Conservation (phyloP, 1,284 basidiomycete species). For the Boletus holoroseus region DNA sequence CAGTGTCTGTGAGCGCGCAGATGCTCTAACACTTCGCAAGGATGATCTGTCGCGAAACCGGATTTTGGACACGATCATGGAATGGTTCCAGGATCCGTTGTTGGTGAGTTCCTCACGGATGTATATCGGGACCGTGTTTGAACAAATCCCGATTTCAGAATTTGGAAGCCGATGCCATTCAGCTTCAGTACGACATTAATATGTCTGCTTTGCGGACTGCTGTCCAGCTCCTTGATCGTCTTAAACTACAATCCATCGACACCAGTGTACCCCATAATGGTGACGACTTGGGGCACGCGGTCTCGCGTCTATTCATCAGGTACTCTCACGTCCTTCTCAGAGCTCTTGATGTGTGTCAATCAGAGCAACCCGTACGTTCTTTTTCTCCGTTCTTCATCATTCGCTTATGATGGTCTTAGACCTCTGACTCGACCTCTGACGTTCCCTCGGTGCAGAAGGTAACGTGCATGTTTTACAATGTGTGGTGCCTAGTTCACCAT, state of each 20-base stretch:
- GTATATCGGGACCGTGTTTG: not conserved
- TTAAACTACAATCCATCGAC: slow-evolving; percentile 64
- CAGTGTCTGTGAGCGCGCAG: slow-evolving; percentile 56
- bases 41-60: slow-evolving; percentile 63
- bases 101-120: slow-evolving; percentile 36
- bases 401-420: slow-evolving; percentile 30
- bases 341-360: slow-evolving; percentile 50
- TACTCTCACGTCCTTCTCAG: slow-evolving; percentile 66
- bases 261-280: slow-evolving; percentile 45
- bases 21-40: slow-evolving; percentile 59
- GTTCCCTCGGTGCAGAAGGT: slow-evolving; percentile 49
- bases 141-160: slow-evolving; percentile 19
- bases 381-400: not conserved
- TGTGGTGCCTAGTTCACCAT: slow-evolving; percentile 4
- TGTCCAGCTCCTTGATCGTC: slow-evolving; percentile 71
- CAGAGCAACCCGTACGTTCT: slow-evolving; percentile 41
- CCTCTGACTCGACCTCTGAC: slow-evolving; percentile 50
- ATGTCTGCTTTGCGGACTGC: slow-evolving; percentile 64
- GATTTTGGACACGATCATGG: slow-evolving; percentile 67
- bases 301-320: slow-evolving; percentile 73
- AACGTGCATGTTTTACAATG: slow-evolving; percentile 6
- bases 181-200: slow-evolving; percentile 61
- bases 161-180: slow-evolving; percentile 30
- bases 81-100: slow-evolving; percentile 62
- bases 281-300: slow-evolving; percentile 63